These are phyloP conservation scores for Pseudoneurospora amorphoporcata DNA, from an alignment of 495 filamentous ascomycete species.

Conservation along the genomic window DNA sequence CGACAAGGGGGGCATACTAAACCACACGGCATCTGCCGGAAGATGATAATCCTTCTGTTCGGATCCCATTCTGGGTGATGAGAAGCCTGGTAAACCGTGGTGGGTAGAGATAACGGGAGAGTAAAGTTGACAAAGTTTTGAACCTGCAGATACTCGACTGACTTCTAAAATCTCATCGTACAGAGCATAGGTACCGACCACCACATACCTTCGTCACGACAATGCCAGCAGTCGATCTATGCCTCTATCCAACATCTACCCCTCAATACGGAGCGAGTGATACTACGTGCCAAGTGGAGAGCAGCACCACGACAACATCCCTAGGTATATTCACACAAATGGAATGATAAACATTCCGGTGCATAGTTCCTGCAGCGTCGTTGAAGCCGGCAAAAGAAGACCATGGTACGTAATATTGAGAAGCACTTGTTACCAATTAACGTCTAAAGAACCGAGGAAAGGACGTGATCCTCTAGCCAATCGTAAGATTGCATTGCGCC, in stretches of 20 bases:
- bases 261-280: not conserved
- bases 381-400: not conserved
- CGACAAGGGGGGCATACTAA: conserved; percentile 25
- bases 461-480: not conserved
- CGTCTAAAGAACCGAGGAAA: not conserved
- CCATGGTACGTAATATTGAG: not conserved
- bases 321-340: not conserved
- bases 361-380: not conserved
- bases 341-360: not conserved
- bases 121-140: not conserved
- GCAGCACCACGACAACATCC: not conserved
- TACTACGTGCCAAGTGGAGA: not conserved
- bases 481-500: not conserved
- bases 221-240: not conserved
- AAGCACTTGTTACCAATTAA: not conserved
- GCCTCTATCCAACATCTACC: not conserved
- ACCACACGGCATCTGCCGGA: conserved; percentile 39
- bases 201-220: not conserved
- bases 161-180: not conserved
- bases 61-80: conserved; percentile 7
- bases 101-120: not conserved
- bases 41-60: conserved; percentile 33
- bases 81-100: not conserved
- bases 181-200: not conserved
- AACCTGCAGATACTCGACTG: not conserved